Conservation (phyloP, 129 eudicot species). For the Oenanthe sinensis region DNA sequence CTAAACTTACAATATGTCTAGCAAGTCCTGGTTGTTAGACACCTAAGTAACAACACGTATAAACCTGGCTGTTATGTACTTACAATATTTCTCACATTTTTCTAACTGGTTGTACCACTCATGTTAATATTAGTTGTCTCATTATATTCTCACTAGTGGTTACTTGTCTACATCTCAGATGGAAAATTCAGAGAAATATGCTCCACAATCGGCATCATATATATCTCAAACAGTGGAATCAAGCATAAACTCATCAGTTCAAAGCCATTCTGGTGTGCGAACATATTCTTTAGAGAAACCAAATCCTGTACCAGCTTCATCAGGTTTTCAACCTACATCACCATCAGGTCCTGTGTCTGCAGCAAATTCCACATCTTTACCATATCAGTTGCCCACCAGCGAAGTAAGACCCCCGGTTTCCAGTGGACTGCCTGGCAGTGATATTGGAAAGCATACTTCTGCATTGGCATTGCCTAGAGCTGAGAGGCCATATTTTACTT, state of each 20-base stretch:
- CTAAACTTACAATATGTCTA: background rate
- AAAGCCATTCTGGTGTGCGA: conserved; percentile 32
- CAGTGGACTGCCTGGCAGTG: conserved; percentile 29
- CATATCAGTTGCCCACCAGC: conserved; percentile 72
- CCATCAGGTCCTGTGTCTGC: conserved; percentile 40
- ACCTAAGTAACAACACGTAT: background rate
- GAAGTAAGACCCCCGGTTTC: conserved; percentile 61
- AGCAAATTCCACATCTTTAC: conserved; percentile 44
- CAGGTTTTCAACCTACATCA: conserved; percentile 42
- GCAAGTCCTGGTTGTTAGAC: background rate
- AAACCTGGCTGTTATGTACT: background rate
- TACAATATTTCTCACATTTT: background rate
- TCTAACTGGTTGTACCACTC: background rate
- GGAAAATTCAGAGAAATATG: conserved; percentile 59
- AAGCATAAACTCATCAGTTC: conserved; percentile 33
- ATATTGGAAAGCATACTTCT: conserved; percentile 35
- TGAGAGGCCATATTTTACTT: conserved; percentile 50
- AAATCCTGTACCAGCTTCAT: conserved; percentile 32
- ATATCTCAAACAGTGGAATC: conserved; percentile 45
- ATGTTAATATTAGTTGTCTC: background rate
- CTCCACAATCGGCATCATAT: conserved; percentile 39
- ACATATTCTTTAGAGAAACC: conserved; percentile 48
- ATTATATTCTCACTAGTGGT: conserved; percentile 12
- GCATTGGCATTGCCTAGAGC: conserved; percentile 37
- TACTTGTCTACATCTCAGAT: conserved; percentile 35